Evolutionary conservation across 306 rosid species (phyloP).

Genomic region (Purshia tridentata): DNA sequence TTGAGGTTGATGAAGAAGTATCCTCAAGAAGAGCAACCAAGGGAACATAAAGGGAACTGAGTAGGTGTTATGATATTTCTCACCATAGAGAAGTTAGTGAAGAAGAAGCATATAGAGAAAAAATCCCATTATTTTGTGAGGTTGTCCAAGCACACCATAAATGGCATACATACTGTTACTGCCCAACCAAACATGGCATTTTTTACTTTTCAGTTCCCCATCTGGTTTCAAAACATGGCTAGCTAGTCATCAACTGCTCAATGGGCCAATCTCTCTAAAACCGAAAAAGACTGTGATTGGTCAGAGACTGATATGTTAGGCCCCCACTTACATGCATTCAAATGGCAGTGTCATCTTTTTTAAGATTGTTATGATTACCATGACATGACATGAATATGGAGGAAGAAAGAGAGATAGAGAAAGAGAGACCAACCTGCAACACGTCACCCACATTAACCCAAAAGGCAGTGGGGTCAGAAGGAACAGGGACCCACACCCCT

Average conservation of each 20-base stretch:
- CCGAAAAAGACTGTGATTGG: constrained; percentile 7
- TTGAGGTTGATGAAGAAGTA: no score
- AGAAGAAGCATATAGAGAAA: neutral
- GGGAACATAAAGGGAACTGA: neutral
- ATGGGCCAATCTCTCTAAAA: constrained; percentile 1
- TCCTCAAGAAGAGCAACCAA: neutral
- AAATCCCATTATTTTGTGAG: neutral
- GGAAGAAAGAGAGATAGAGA: neutral
- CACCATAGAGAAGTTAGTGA: no score
- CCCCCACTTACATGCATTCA: constrained; percentile 5
- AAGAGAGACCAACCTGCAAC: constrained; percentile 47
- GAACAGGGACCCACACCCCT: constrained; percentile 70
- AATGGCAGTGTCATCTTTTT: neutral
- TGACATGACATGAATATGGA: neutral
- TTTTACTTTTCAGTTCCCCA: constrained; percentile 3
- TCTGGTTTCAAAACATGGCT: constrained; percentile 1
- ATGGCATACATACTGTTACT: neutral
- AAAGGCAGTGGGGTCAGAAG: constrained; percentile 67
- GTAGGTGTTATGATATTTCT: neutral
- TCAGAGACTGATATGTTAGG: constrained; percentile 12
- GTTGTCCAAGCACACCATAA: neutral
- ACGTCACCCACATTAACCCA: constrained; percentile 80
- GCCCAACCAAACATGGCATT: neutral
- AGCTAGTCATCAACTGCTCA: neutral
- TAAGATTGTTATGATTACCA: constrained; percentile 7